Evolutionary conservation across 116 monocot species (phyloP).

Genomic region (Zostera marina): DNA sequence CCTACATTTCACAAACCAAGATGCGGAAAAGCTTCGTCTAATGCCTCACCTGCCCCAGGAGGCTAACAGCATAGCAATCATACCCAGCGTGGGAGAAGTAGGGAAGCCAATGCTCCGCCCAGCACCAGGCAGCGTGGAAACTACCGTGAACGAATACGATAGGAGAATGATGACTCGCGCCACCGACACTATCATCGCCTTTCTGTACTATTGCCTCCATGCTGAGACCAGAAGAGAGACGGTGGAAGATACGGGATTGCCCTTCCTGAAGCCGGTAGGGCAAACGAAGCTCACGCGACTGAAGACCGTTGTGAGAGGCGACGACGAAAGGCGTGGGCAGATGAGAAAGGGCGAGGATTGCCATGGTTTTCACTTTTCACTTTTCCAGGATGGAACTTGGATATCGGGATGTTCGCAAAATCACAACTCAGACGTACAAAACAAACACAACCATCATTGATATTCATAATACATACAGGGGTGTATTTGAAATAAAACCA

Average conservation of each 20-base stretch:
- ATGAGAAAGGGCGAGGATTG: too few relatives aligned
- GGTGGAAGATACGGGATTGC: slow-evolving; percentile 63
- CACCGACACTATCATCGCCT: neutral
- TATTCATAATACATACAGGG: too few relatives aligned
- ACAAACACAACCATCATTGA: too few relatives aligned
- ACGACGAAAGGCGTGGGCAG: too few relatives aligned
- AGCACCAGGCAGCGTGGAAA: slow-evolving; percentile 96
- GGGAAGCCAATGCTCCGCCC: slow-evolving; percentile 81
- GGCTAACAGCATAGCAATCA: slow-evolving; percentile 64
- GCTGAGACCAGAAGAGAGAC: slow-evolving; percentile 47
- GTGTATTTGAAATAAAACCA: too few relatives aligned
- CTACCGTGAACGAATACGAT: slow-evolving; percentile 83
- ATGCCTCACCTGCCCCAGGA: slow-evolving; percentile 47
- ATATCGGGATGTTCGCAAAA: too few relatives aligned
- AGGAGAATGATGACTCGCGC: slow-evolving; percentile 12
- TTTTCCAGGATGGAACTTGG: too few relatives aligned
- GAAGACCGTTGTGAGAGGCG: too few relatives aligned
- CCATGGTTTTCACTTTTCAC: too few relatives aligned
- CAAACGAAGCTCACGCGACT: slow-evolving; percentile 4
- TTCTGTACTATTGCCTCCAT: slow-evolving; percentile 69
- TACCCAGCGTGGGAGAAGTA: slow-evolving; percentile 56
- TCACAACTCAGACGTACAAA: too few relatives aligned
- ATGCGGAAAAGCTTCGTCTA: neutral
- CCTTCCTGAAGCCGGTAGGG: slow-evolving; percentile 33
- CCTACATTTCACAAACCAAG: neutral